phyloP scores from a whole-genome alignment of 176 grass and related monocot species.

The Aegilops bicornis region DNA sequence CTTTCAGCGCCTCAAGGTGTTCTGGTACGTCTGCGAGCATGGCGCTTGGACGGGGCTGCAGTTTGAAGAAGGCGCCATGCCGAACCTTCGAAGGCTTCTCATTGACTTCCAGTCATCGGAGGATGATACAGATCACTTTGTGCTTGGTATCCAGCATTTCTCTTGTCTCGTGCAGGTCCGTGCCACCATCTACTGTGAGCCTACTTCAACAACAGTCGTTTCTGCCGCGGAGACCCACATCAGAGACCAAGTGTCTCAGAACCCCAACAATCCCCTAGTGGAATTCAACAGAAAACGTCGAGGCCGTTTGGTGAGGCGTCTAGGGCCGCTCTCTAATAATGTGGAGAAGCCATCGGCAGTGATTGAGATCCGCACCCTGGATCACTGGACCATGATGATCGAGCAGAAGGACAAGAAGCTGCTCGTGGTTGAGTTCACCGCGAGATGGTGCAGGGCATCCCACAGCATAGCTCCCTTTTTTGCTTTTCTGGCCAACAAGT shows the following conservation, averaged over 20 bases:
- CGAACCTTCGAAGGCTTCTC: conserved; percentile 4
- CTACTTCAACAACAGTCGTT: neutral
- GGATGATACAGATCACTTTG: neutral
- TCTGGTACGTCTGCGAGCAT: neutral
- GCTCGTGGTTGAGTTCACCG: conserved; percentile 36
- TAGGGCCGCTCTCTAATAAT: neutral
- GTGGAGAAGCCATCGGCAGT: neutral
- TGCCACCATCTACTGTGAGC: neutral
- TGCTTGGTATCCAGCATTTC: conserved; percentile 8
- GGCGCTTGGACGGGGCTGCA: neutral
- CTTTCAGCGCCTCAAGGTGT: conserved; percentile 20
- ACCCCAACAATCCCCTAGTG: neutral
- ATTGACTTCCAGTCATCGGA: neutral
- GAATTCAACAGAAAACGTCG: neutral
- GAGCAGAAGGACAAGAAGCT: conserved; percentile 35
- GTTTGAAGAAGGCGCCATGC: conserved; percentile 18
- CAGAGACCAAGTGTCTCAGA: conserved; percentile 14
- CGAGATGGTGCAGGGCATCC: conserved; percentile 2
- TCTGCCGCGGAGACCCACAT: neutral
- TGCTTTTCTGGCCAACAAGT: conserved; percentile 10
- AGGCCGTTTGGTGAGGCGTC: too few species aligned
- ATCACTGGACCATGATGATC: conserved; percentile 32
- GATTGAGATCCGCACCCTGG: conserved; percentile 23
- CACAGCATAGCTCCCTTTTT: conserved; percentile 27
- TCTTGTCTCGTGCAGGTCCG: neutral